Evolutionary conservation across 2,329 filamentous ascomycete species (phyloP).

Genomic region (Fusarium succisae): DNA sequence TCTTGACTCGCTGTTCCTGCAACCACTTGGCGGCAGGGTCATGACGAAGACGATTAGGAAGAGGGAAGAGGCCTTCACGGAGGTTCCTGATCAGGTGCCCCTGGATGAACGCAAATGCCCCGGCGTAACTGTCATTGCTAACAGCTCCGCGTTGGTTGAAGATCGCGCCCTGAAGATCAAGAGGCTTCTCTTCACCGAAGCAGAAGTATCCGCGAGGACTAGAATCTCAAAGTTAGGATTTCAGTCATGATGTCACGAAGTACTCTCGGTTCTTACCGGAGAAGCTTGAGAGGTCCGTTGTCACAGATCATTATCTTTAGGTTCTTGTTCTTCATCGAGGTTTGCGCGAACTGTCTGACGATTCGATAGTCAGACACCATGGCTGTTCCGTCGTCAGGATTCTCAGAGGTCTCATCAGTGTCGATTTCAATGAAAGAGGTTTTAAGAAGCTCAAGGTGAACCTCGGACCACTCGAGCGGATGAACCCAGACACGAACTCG

Average conservation of each 20-base stretch:
- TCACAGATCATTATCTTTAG: slow-evolving; percentile 34
- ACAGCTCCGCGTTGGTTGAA: slow-evolving; percentile 20
- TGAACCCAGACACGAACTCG: slow-evolving; percentile 40
- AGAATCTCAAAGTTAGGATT: not conserved
- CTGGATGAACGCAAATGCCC: slow-evolving; percentile 39
- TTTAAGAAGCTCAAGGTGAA: slow-evolving; percentile 33
- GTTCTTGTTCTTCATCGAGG: slow-evolving; percentile 34
- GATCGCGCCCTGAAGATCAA: slow-evolving; percentile 35
- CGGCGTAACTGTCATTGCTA: not conserved
- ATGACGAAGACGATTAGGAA: slow-evolving; percentile 23
- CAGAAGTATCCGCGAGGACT: slow-evolving; percentile 40
- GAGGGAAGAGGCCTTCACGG: slow-evolving; percentile 22
- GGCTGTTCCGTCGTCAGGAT: not conserved
- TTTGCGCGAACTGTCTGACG: slow-evolving; percentile 32
- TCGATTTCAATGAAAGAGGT: slow-evolving; percentile 20
- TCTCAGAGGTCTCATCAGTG: rapidly evolving
- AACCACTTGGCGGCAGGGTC: slow-evolving; percentile 31
- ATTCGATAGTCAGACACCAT: slow-evolving; percentile 18
- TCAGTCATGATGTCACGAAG: no score
- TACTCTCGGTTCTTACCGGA: slow-evolving; percentile 19
- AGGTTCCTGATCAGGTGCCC: slow-evolving; percentile 33
- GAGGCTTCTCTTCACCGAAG: slow-evolving; percentile 29
- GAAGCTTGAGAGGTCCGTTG: slow-evolving; percentile 30
- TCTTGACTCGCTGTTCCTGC: slow-evolving; percentile 28
- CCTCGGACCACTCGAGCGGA: slow-evolving; percentile 35